A percentile compares a stretch with the other conserved stretches of the same genome.
Evolutionary conservation across 306 rosid species (phyloP).

Genomic region (Benincasa hispida): DNA sequence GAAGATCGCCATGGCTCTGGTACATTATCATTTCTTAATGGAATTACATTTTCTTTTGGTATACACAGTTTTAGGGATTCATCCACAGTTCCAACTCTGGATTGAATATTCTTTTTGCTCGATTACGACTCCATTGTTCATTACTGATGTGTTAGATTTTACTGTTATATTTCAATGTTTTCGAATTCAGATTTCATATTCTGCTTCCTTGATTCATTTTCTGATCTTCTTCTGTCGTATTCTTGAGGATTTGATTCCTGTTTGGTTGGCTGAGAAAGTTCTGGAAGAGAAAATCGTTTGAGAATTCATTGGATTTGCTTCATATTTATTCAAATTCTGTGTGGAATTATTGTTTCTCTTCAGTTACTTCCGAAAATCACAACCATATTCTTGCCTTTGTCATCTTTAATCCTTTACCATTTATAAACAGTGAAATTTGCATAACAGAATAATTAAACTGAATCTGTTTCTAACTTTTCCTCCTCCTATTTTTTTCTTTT

Average conservation of each 20-base stretch:
- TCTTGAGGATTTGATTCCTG: background rate
- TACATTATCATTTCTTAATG: background rate
- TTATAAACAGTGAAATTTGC: background rate
- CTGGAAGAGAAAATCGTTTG: background rate
- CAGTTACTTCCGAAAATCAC: background rate
- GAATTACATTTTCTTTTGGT: background rate
- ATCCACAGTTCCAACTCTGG: background rate
- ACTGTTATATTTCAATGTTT: background rate
- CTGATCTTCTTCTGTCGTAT: background rate
- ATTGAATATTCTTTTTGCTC: background rate
- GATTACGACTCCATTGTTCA: background rate
- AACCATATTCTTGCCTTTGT: background rate
- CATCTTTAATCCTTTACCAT: background rate
- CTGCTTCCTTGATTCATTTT: background rate
- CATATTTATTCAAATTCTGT: background rate
- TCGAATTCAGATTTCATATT: background rate
- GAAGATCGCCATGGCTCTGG: conserved; percentile 12
- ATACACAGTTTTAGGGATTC: background rate
- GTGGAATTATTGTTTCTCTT: background rate
- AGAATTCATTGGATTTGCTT: background rate
- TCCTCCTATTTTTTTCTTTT: background rate
- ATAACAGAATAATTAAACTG: background rate
- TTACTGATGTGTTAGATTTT: background rate
- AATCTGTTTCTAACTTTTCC: background rate
- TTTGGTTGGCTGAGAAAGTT: background rate